Base-by-base conservation (phyloP, 164 flowering plant species). In the Hamamelis virginiana region DNA sequence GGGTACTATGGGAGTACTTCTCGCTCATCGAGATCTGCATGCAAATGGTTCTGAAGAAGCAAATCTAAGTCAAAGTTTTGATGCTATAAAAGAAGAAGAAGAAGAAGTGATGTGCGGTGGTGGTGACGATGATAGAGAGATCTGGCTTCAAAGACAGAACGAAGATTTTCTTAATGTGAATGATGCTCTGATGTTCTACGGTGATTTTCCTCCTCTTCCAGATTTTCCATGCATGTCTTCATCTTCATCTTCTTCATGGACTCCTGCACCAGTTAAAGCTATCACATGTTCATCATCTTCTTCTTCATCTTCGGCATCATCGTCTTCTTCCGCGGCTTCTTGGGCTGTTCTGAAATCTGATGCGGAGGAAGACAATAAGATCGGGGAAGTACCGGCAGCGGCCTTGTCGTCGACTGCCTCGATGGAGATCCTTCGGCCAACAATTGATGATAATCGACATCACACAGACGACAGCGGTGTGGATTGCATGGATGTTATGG, bases 221-320 rank as follows among this genome's bases (percentile, higher is more conserved):
- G 91, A 92, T 62, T 92, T 92, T 48, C 91, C 94, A 16, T 91
- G 96, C 91, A 83, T 95, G 82, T 90, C 96, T 1, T 87, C 94
- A 0, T 80, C 97, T 0, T 87, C 95, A 0, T 87, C 88, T 0
- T 73, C 88, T 0, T 85, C 97, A 3, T 85, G 89, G 0, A 59
- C 81, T 12, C 61, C 82, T 10, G 47, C 85, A 0, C 68, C 74
- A 11, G 64, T 59, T 21, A 81, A 77, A 45, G 55, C 80, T 3
- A 56, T 50, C 0, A 26, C 78, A 43, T 71, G 66, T 67, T 69
- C 87, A 3, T 62, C 76, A 1, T 58, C 83, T 0, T 66, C 91
- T 0, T 69, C 83, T 5, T 44, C 75, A 0, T 69, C 83, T 14
- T 61, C 81, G 25, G 68, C 80, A 0, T 70, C 84, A 1, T 82